phyloP scores from a whole-genome alignment of 140 eudicot genomes.

The Stevia rebaudiana region DNA sequence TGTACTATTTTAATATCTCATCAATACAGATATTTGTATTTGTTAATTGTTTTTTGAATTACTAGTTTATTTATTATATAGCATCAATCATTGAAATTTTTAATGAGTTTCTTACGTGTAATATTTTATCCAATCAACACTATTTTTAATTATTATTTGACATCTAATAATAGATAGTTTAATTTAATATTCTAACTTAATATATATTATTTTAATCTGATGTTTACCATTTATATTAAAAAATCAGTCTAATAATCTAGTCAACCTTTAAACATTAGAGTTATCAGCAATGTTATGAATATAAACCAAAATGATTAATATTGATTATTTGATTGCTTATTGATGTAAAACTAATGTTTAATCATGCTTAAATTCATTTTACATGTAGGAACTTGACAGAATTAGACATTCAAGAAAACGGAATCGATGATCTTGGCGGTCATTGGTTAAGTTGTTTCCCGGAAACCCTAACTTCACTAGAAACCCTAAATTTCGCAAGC shows the following conservation, averaged over 20 bases:
- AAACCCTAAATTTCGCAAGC: constrained; percentile 59
- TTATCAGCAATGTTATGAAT: too few species aligned
- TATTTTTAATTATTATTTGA: background rate
- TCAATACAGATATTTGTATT: too few species aligned
- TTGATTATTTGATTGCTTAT: too few species aligned
- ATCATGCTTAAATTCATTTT: background rate
- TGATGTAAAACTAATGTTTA: background rate
- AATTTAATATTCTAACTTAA: background rate
- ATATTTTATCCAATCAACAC: background rate
- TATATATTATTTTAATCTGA: background rate
- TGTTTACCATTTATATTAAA: background rate
- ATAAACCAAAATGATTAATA: too few species aligned
- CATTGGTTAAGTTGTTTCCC: constrained; percentile 77
- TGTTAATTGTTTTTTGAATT: background rate
- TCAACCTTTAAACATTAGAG: too few species aligned
- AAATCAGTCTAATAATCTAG: too few species aligned
- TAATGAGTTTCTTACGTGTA: background rate
- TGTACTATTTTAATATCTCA: too few species aligned
- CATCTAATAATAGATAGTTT: background rate
- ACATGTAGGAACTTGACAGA: constrained; percentile 64
- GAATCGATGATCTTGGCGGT: constrained; percentile 60
- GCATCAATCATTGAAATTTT: background rate
- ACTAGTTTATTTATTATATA: background rate
- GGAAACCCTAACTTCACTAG: constrained; percentile 52
- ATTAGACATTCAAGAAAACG: constrained; percentile 72